Base-by-base conservation (phyloP, 129 eudicot species). In the Logfia minima region DNA sequence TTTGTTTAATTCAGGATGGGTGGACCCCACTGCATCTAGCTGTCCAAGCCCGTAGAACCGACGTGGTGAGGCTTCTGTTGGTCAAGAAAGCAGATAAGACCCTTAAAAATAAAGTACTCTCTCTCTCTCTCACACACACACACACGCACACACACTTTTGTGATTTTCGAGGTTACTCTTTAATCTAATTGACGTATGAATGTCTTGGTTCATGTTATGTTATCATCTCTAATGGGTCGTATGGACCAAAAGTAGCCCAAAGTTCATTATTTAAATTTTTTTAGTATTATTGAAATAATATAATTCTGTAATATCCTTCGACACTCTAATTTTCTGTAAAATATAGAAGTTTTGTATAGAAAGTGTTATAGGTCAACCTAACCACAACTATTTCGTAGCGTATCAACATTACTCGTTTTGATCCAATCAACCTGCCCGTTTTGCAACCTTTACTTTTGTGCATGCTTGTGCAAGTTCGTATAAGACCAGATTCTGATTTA, bases 21-120 rank as follows among this genome's bases (percentile, higher is more conserved):
- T 95, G 99, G 99, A 89, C 97, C 11, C 94, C 99, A 68, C 79
- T 95, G 72, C 99, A 95, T 91, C 78, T 95, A 62, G 97, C 99
- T 28, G 96, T 95, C 26, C 99, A 95, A 71, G 82, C 96, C 14
- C 96, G 94, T 61, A 89, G 99, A 85, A 95, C 90, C 53, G 99
- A 95, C 85, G 69, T 91, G 28, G 90, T 91, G 84, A 85, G 89
- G 86, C 96, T 91, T 84, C 78, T 95, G 70, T 67, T 95, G 79
- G 86, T 89, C 84, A 95, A 95, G 77, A 89, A 94, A 72, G 99
- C 96, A 51, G 96, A 95, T 61, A 86, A 82, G 77, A 87, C 92
- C 61, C 21, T 89, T 18, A 87, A 75, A 83, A 94, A 89, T 86
- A 39, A 81, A 91, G 98, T 89, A 84, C 56, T 28, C 22, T 65